Conservation (phyloP, 306 rosid species). For the Lupinus albus region DNA sequence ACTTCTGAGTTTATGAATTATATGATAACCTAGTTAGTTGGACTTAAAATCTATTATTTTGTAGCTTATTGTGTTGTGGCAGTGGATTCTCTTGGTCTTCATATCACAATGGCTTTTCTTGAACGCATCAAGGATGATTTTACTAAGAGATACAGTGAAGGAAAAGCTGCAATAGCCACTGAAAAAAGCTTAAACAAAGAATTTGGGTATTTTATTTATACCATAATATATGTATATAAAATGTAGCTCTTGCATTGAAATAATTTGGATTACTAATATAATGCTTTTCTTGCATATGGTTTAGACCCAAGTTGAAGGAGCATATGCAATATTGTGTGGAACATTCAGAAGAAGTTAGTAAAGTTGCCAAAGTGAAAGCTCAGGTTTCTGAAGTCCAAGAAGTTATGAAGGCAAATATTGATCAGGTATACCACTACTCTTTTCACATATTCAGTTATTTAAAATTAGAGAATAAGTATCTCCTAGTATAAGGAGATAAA, state of each 20-base stretch:
- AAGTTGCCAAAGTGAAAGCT: constrained; percentile 80
- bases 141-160: constrained; percentile 68
- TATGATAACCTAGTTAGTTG: neutral
- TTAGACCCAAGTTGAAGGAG: constrained; percentile 78
- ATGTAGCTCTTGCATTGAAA: too few relatives aligned
- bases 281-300: constrained; percentile 26
- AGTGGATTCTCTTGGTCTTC: constrained; percentile 67
- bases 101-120: constrained; percentile 75
- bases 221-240: too few relatives aligned
- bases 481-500: too few relatives aligned
- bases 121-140: constrained; percentile 84
- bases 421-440: constrained; percentile 53
- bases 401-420: constrained; percentile 87
- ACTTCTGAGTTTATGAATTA: too few relatives aligned
- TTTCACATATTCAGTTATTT: neutral
- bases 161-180: constrained; percentile 71
- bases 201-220: too few relatives aligned
- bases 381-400: constrained; percentile 85
- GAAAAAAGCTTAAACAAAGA: constrained; percentile 75
- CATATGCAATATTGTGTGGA: constrained; percentile 87
- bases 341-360: constrained; percentile 79
- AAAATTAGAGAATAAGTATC: too few relatives aligned
- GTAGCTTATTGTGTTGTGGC: constrained; percentile 87
- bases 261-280: too few relatives aligned
- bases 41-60: constrained; percentile 42